Evolutionary conservation across 108 stramenopile genomes (phyloP), one percentile per base, ranked within the genome.

Genomic region (Ochromonas danica): DNA sequence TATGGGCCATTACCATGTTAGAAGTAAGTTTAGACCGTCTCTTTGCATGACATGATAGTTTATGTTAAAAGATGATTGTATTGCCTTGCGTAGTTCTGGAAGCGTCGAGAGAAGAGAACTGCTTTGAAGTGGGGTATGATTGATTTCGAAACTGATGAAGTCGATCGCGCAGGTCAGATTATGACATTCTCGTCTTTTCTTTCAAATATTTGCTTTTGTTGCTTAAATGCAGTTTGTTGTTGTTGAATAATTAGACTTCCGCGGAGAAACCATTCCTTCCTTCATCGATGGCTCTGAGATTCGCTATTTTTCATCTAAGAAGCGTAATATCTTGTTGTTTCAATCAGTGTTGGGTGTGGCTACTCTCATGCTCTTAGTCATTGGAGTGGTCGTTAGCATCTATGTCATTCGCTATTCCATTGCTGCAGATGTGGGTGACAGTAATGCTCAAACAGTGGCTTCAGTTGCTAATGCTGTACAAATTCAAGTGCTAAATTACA

Each of bases 91-190:
- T 88, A 95, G 71, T 92, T 91, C 51, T 97, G 96, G 96, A 86
- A 90, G 39, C 88, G 91, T 60, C 71, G 91, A 71, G 90, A 91
- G 1, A 93, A 92, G 79, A 87, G 80, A 61, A 85, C 94, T 1
- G 93, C 94, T 0, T 88, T 94, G 67, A 72, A 75, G 3, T 97
- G 96, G 95, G 96, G 96, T 1, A 94, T 92, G 39, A 84, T 94
- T 85, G 86, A 96, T 82, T 94, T 91, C 85, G 93, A 94, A 71
- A 90, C 89, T 39, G 91, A 96, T 67, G 95, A 97, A 81, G 89
- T 91, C 27, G 86, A 91, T 42, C 85, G 95, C 1, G 93, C 94
- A 51, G 45, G 45, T 51, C 22, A 22, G 45, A 51, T n/a, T n/a
- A n/a, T n/a, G n/a, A n/a, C n/a, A n/a, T n/a, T n/a, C n/a, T n/a